Conservation (phyloP, 2,329 filamentous ascomycete species). For the Pestalotiopsis sp. region DNA sequence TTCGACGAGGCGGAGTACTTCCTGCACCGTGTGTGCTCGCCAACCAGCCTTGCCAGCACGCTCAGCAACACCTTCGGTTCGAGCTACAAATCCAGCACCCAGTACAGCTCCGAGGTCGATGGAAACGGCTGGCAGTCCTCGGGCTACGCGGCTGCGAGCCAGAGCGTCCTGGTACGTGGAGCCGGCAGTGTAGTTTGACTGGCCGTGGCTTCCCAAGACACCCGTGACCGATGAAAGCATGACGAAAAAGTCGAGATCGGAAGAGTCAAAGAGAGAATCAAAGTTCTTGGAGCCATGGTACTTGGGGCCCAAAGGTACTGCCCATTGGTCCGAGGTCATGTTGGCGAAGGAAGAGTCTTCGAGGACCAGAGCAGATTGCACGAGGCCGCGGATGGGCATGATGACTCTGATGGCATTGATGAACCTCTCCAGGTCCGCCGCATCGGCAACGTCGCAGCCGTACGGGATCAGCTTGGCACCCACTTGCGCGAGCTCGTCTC, state of each 20-base stretch:
- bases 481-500: background rate
- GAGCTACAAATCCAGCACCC: slow-evolving; percentile 7
- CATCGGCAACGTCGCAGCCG: slow-evolving; percentile 1
- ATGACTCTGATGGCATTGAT: background rate
- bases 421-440: background rate
- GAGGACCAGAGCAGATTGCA: slow-evolving; percentile 3
- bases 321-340: slow-evolving; percentile 14
- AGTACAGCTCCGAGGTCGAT: slow-evolving; percentile 11
- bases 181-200: slow-evolving; percentile 12
- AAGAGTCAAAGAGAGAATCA: slow-evolving; percentile 7
- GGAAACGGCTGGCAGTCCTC: background rate
- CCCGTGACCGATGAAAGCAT: slow-evolving; percentile 11
- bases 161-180: slow-evolving; percentile 11
- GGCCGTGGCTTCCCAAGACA: slow-evolving; percentile 12
- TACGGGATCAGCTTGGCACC: background rate
- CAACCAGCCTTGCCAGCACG: slow-evolving; percentile 8
- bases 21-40: slow-evolving; percentile 5
- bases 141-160: background rate
- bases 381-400: slow-evolving; percentile 7
- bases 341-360: slow-evolving; percentile 12
- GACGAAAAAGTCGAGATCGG: slow-evolving; percentile 13
- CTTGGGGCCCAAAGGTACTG: slow-evolving; percentile 7
- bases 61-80: slow-evolving; percentile 5
- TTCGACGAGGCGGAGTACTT: slow-evolving; percentile 2
- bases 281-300: slow-evolving; percentile 23